Evolutionary conservation across 805 yeast genomes (phyloP), one percentile per base, ranked within the genome.

Genomic region (Yamadazyma akitaensis): DNA sequence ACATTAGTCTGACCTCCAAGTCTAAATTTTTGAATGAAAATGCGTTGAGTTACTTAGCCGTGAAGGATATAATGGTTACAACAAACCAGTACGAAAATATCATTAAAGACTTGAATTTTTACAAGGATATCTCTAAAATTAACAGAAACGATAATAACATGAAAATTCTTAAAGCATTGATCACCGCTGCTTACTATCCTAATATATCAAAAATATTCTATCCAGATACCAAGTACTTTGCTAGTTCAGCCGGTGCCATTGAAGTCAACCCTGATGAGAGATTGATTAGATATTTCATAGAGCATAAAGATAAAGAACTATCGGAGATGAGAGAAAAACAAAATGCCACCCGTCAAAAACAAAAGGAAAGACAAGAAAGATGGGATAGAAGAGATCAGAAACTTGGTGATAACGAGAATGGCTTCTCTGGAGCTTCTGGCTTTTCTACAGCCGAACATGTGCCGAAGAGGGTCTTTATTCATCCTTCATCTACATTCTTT

Each of bases 231-330:
- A 88, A 86, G 57, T 92, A 68, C 61, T 67, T 81, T 37, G 77
- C 82, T 32, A 80, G 88, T 1, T 68, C 83, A 30, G 75, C 82
- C 0, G 99, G 99, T 18, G 79, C 97, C 0, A 76, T 92, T 37
- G 91, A 87, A 44, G 74, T 81, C n/a, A 96, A 91, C 56, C 87
- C 90, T 0, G 97, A 91, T 58, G 86, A 91, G 2, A 77, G 73
- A 47, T 70, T 75, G 48, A 84, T 85, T 12, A 35, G 40, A 14
- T 46, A 46, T 26, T 46, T 37, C 48, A 85, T 46, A 17, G 49
- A 41, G 30, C 42, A 11, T 18, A 35, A 36, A 12, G 44, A 45
- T 36, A 19, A 30, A 21, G 32, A 40, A 16, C 26, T 44, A 17
- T 12, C 35, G n/a, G 40, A 17, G 11, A 39, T 18, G 31, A 44